phyloP scores from a whole-genome alignment of 495 filamentous ascomycete genomes.

The Chaetomidium leptoderma region DNA sequence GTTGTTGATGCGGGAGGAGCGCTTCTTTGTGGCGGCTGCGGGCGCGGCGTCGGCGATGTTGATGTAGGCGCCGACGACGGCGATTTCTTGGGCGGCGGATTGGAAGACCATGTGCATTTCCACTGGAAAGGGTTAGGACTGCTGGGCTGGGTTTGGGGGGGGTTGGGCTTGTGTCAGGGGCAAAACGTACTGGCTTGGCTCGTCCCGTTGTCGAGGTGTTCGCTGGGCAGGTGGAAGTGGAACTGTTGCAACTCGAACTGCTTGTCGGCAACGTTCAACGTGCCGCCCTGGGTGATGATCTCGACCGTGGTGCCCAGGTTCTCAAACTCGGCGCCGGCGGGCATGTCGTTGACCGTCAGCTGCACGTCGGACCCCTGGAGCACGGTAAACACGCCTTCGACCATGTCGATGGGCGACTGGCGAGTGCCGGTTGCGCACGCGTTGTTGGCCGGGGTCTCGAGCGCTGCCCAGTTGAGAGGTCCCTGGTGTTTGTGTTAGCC shows the following conservation, averaged over 20 bases:
- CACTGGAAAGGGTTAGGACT: slow-evolving; percentile 37
- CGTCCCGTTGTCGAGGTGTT: slow-evolving; percentile 54
- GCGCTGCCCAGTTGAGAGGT: slow-evolving; percentile 55
- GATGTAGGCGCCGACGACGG: slow-evolving; percentile 59
- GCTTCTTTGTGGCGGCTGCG: slow-evolving; percentile 12
- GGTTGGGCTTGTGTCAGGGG: not conserved
- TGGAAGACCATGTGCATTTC: slow-evolving; percentile 66
- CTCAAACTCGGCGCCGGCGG: slow-evolving; percentile 49
- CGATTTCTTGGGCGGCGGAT: slow-evolving; percentile 40
- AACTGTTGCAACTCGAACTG: slow-evolving; percentile 57
- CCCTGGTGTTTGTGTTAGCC: slow-evolving; percentile 31
- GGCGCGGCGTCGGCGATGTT: slow-evolving; percentile 45
- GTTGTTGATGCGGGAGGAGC: slow-evolving; percentile 10
- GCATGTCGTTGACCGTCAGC: slow-evolving; percentile 33
- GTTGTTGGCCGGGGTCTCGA: slow-evolving; percentile 42
- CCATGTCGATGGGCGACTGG: slow-evolving; percentile 62
- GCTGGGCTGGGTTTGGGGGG: slow-evolving; percentile 8
- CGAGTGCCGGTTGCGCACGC: slow-evolving; percentile 51
- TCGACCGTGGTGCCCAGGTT: slow-evolving; percentile 59
- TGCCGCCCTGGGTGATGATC: slow-evolving; percentile 43
- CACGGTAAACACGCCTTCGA: slow-evolving; percentile 39
- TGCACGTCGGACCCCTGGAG: slow-evolving; percentile 37
- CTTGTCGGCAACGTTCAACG: slow-evolving; percentile 42
- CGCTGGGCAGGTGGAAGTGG: slow-evolving; percentile 67
- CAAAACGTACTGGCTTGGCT: slow-evolving; percentile 42